These are phyloP conservation scores for Saturnispora galanensis DNA, from an alignment of 805 yeast species.

Conservation along the genomic window DNA sequence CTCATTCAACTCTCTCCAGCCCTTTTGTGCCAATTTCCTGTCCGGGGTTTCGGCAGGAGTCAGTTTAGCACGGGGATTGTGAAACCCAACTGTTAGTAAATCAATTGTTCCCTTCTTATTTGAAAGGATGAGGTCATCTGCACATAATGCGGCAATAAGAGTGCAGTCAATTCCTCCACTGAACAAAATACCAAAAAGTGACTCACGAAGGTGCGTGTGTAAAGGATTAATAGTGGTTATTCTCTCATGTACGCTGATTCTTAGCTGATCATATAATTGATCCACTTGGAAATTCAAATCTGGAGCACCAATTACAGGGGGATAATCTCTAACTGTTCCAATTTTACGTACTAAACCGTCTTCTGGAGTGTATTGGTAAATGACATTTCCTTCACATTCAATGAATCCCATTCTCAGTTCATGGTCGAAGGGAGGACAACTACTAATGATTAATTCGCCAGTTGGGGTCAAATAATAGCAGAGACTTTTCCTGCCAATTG, in stretches of 20 bases:
- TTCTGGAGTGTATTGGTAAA: constrained; percentile 34
- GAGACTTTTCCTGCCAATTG: constrained; percentile 72
- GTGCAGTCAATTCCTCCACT: constrained; percentile 97
- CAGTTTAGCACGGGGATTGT: constrained; percentile 68
- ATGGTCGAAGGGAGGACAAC: constrained; percentile 32
- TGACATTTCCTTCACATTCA: constrained; percentile 48
- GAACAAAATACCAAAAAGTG: constrained; percentile 54
- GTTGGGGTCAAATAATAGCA: constrained; percentile 28
- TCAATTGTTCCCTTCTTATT: constrained; percentile 36
- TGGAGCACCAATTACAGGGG: neutral
- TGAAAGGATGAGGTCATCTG: constrained; percentile 18
- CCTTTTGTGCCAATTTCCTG: constrained; percentile 57
- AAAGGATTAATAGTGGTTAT: constrained; percentile 54
- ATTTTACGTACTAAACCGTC: constrained; percentile 13
- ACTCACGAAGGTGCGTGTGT: constrained; percentile 23
- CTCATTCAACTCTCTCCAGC: constrained; percentile 43
- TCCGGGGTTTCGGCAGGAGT: constrained; percentile 72
- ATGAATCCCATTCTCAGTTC: constrained; percentile 22
- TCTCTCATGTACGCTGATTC: constrained; percentile 36
- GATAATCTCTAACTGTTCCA: neutral
- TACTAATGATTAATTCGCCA: constrained; percentile 36
- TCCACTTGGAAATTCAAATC: constrained; percentile 4
- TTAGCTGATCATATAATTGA: constrained; percentile 24
- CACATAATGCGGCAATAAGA: constrained; percentile 51
- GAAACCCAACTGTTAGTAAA: constrained; percentile 86